Conservation (phyloP, 2,329 filamentous ascomycete species). For the Hypomyces rosellus region DNA sequence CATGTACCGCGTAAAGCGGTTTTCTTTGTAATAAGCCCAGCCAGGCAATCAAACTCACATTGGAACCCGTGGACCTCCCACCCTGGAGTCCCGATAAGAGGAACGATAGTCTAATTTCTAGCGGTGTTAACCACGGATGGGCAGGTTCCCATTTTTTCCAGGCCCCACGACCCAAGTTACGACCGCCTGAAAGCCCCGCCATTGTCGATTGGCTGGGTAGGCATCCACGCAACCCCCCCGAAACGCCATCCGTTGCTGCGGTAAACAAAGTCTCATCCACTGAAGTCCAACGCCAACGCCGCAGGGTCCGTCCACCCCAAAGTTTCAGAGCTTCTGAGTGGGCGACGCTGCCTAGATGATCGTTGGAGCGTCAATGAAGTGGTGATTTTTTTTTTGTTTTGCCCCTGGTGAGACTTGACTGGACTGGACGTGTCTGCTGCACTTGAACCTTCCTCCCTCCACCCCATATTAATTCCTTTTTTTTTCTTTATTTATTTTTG, state of each 20-base stretch:
- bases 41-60: neutral
- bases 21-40: neutral
- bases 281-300: no score
- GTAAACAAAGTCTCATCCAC: constrained; percentile 13
- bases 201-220: constrained; percentile 6
- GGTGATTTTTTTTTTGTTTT: constrained; percentile 1
- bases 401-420: neutral
- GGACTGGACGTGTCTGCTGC: no score
- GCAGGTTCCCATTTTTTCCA: neutral
- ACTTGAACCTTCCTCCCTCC: neutral
- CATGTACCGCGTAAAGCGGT: neutral
- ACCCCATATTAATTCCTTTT: neutral
- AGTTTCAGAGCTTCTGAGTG: no score
- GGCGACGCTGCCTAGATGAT: no score
- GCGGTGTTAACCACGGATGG: neutral
- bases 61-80: no score
- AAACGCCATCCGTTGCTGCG: constrained; percentile 18
- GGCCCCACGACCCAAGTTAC: neutral
- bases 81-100: no score
- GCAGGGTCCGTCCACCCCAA: no score
- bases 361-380: no score
- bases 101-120: neutral
- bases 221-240: neutral
- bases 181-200: constrained; percentile 4
- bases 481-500: neutral